Evolutionary conservation across 495 filamentous ascomycete species (phyloP).

Genomic region (Penicillium mononematosum): DNA sequence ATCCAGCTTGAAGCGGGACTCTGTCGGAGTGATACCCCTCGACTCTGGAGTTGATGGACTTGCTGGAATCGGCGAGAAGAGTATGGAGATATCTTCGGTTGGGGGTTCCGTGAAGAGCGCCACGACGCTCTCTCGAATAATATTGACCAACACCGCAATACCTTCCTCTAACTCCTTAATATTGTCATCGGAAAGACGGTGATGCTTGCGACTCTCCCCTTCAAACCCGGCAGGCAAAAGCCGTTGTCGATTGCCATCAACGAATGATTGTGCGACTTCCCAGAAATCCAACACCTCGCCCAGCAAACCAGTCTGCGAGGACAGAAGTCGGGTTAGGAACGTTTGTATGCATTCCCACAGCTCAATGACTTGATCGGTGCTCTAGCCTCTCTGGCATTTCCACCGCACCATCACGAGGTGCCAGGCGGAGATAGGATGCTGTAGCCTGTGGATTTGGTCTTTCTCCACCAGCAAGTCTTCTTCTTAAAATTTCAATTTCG

Average conservation of each 20-base stretch:
- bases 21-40: slow-evolving; percentile 49
- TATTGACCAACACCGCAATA: slow-evolving; percentile 71
- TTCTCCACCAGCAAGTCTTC: slow-evolving; percentile 70
- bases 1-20: slow-evolving; percentile 76
- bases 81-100: slow-evolving; percentile 80
- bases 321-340: slow-evolving; percentile 66
- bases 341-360: slow-evolving; percentile 82
- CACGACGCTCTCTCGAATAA: slow-evolving; percentile 75
- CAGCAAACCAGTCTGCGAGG: slow-evolving; percentile 72
- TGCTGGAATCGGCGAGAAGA: slow-evolving; percentile 74
- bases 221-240: slow-evolving; percentile 80
- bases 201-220: slow-evolving; percentile 78
- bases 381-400: slow-evolving; percentile 61
- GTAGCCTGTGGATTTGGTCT: slow-evolving; percentile 66
- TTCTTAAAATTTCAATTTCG: slow-evolving; percentile 86
- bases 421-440: slow-evolving; percentile 69
- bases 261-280: slow-evolving; percentile 88
- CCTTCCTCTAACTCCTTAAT: slow-evolving; percentile 73
- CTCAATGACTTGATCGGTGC: slow-evolving; percentile 70
- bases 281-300: slow-evolving; percentile 91
- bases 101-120: slow-evolving; percentile 87
- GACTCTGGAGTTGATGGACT: slow-evolving; percentile 68
- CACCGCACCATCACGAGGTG: slow-evolving; percentile 60
- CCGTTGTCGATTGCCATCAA: slow-evolving; percentile 79
- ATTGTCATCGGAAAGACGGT: slow-evolving; percentile 71